Conservation (phyloP, 2,329 filamentous ascomycete genomes). For the Botrytis tulipae region DNA sequence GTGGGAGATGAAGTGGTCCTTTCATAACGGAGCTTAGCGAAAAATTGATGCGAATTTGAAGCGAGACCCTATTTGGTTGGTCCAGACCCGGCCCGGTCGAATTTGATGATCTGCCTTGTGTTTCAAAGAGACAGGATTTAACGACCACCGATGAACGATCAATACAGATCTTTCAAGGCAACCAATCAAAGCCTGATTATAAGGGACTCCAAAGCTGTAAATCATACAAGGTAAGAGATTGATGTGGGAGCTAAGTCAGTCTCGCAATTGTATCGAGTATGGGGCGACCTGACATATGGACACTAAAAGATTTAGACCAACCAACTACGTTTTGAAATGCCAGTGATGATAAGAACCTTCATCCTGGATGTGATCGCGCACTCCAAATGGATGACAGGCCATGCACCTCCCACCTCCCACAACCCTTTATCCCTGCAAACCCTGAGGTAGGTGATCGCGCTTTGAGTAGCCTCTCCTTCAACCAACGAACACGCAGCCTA, state of each 20-base stretch:
- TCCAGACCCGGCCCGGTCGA: slow-evolving; percentile 19
- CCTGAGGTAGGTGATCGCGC: slow-evolving; percentile 10
- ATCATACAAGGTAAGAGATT: slow-evolving; percentile 7
- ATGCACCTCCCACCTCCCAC: slow-evolving; percentile 16
- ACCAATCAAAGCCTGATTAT: slow-evolving; percentile 18
- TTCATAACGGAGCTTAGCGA: slow-evolving; percentile 30
- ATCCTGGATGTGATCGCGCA: slow-evolving; percentile 16
- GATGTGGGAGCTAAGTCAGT: slow-evolving; percentile 5
- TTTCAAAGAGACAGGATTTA: slow-evolving; percentile 29
- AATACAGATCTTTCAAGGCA: slow-evolving; percentile 25
- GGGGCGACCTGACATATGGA: slow-evolving; percentile 12
- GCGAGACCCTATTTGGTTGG: slow-evolving; percentile 19
- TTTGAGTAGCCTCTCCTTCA: slow-evolving; percentile 17
- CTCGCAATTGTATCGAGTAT: slow-evolving; percentile 13
- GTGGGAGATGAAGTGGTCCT: slow-evolving; percentile 28
- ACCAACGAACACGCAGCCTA: slow-evolving; percentile 10
- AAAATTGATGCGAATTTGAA: slow-evolving; percentile 20
- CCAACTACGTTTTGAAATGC: neutral
- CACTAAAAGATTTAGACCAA: slow-evolving; percentile 4
- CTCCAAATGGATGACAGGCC: slow-evolving; percentile 15
- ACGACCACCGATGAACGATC: slow-evolving; percentile 25
- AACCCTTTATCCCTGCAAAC: slow-evolving; percentile 20
- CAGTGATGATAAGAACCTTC: slow-evolving; percentile 14
- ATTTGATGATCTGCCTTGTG: slow-evolving; percentile 24
- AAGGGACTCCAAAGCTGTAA: neutral